Evolutionary conservation across 1,139 yeast species (phyloP).

Genomic region (Eremothecium cymbalariae): DNA sequence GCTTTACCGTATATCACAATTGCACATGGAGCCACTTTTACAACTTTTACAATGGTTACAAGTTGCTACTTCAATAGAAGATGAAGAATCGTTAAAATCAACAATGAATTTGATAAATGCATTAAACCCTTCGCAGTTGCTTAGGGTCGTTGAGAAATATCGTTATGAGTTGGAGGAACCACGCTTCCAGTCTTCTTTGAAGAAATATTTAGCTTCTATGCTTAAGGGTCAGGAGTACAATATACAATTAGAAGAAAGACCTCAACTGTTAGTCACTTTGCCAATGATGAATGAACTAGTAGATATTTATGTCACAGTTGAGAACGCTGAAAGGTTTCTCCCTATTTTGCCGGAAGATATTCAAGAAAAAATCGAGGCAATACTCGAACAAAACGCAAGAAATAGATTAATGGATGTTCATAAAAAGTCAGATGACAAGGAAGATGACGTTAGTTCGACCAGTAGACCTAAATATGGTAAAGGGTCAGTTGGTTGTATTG

Average conservation of each 20-base stretch:
- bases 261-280: constrained; percentile 35
- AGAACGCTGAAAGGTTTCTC: constrained; percentile 40
- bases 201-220: constrained; percentile 36
- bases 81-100: constrained; percentile 48
- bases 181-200: constrained; percentile 38
- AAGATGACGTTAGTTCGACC: constrained; percentile 3
- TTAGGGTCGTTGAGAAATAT: constrained; percentile 66
- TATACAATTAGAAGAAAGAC: constrained; percentile 20
- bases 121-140: constrained; percentile 61
- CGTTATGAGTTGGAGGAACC: constrained; percentile 78
- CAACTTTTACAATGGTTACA: constrained; percentile 88
- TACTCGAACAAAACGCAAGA: constrained; percentile 37
- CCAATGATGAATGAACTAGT: constrained; percentile 56
- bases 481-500: no score
- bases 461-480: no score
- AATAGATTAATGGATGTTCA: constrained; percentile 11
- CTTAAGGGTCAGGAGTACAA: constrained; percentile 15
- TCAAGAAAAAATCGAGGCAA: constrained; percentile 56
- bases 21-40: constrained; percentile 63
- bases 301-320: constrained; percentile 53
- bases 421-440: constrained; percentile 11
- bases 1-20: constrained; percentile 51
- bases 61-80: constrained; percentile 57
- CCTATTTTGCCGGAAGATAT: constrained; percentile 56
- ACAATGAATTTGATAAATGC: constrained; percentile 50